Percentiles rank a stretch among this genome's conserved stretches.
phyloP scores from a whole-genome alignment of 2,329 filamentous ascomycete genomes.

The Aspergillus persii region DNA sequence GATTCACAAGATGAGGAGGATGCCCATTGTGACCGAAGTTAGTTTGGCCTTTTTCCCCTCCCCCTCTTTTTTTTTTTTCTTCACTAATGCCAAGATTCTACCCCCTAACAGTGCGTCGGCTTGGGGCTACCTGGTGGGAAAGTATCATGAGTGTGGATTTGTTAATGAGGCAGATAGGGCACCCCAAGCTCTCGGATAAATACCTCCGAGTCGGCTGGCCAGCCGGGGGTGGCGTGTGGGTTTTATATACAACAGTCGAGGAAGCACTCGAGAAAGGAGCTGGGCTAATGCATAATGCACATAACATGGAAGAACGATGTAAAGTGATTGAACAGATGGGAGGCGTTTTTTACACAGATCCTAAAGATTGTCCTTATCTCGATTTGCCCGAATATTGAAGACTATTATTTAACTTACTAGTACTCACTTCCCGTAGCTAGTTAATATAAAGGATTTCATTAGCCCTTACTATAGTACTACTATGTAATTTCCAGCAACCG shows the following conservation, averaged over 20 bases:
- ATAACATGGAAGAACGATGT: constrained; percentile 14
- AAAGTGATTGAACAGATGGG: constrained; percentile 9
- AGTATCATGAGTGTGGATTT: background rate
- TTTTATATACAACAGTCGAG: constrained; percentile 4
- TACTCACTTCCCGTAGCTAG: background rate
- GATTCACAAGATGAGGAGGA: constrained; percentile 11
- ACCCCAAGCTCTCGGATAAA: background rate
- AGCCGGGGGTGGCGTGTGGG: constrained; percentile 11
- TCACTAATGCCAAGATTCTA: background rate
- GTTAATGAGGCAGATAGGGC: background rate
- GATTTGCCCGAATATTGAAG: constrained; percentile 1
- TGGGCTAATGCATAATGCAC: constrained; percentile 4
- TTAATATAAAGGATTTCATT: background rate
- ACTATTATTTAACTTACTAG: background rate
- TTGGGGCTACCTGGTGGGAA: constrained; percentile 11
- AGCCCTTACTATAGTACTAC: background rate
- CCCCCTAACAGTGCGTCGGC: constrained; percentile 7
- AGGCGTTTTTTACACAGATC: constrained; percentile 11
- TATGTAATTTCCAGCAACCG: background rate
- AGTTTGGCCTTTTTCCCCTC: background rate
- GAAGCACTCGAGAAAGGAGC: constrained; percentile 2
- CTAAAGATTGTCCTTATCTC: constrained; percentile 12
- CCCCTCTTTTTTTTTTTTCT: background rate
- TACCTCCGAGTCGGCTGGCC: constrained; percentile 11
- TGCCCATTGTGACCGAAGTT: constrained; percentile 12